These are phyloP conservation scores for Leccinellum rugosiceps DNA, from an alignment of 768 basidiomycete genomes.

Conservation along the genomic window DNA sequence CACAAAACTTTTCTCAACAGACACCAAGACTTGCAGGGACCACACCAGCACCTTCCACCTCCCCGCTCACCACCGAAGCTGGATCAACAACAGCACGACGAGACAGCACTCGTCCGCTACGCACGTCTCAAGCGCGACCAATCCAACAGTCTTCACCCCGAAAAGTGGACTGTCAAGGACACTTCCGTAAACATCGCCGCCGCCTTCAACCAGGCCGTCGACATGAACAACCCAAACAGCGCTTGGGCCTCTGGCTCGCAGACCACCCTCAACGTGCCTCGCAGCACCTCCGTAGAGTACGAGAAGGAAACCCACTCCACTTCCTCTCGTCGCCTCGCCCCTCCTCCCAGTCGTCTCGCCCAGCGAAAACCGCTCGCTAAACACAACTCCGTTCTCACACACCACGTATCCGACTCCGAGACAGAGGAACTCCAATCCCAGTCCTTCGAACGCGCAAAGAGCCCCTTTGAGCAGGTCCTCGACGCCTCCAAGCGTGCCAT, in stretches of 20 bases:
- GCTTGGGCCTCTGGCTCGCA: slow-evolving; percentile 65
- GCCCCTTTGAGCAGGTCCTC: slow-evolving; percentile 61
- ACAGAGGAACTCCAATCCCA: slow-evolving; percentile 44
- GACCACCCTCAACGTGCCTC: slow-evolving; percentile 47
- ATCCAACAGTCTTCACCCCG: slow-evolving; percentile 43
- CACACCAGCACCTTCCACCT: slow-evolving; percentile 39
- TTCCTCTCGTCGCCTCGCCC: slow-evolving; percentile 53
- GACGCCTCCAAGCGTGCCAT: slow-evolving; percentile 54
- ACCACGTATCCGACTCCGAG: slow-evolving; percentile 67
- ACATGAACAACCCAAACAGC: slow-evolving; percentile 51
- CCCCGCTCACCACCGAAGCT: slow-evolving; percentile 31
- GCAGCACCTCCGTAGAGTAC: slow-evolving; percentile 80
- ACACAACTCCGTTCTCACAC: slow-evolving; percentile 42
- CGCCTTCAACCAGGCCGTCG: slow-evolving; percentile 73
- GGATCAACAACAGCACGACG: slow-evolving; percentile 40
- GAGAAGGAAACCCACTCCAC: slow-evolving; percentile 61
- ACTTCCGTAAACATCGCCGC: slow-evolving; percentile 85
- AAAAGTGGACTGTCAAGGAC: slow-evolving; percentile 73
- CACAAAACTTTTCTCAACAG: slow-evolving; percentile 75
- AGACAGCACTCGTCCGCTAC: slow-evolving; percentile 45
- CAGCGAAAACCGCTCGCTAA: slow-evolving; percentile 52
- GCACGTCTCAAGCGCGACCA: slow-evolving; percentile 44
- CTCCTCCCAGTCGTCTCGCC: slow-evolving; percentile 52
- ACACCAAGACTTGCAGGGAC: slow-evolving; percentile 17
- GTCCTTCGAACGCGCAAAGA: slow-evolving; percentile 52